Evolutionary conservation across 495 filamentous ascomycete species (phyloP).

Genomic region (Beverwykella pulmonaria): DNA sequence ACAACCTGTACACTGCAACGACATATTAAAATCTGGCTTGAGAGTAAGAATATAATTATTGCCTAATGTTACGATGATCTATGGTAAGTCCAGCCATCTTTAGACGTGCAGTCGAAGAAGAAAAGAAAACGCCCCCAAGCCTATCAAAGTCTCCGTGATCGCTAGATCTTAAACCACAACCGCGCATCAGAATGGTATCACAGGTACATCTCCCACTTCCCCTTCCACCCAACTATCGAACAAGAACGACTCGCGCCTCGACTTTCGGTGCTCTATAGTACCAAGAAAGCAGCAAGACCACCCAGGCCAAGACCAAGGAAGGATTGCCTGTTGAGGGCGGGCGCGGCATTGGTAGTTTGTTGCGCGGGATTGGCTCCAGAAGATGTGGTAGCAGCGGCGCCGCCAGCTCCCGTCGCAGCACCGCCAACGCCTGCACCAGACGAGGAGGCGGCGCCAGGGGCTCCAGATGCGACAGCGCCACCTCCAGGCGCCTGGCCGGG

Average conservation of each 20-base stretch:
- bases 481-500: conserved; percentile 27
- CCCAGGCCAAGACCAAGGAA: conserved; percentile 31
- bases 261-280: conserved; percentile 19
- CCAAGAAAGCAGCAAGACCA: conserved; percentile 37
- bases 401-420: background rate
- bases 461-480: conserved; percentile 8
- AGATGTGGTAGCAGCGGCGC: background rate
- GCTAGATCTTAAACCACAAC: conserved; percentile 1
- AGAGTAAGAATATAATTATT: conserved; percentile 14
- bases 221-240: background rate
- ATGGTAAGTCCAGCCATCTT: conserved; percentile 10
- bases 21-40: background rate
- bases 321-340: conserved; percentile 23
- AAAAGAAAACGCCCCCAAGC: conserved; percentile 27
- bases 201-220: background rate
- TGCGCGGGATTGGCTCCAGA: conserved; percentile 8
- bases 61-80: conserved; percentile 23
- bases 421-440: background rate
- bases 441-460: conserved; percentile 3
- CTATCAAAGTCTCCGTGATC: background rate
- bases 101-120: background rate
- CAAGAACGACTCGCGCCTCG: background rate
- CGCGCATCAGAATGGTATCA: conserved; percentile 32
- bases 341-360: conserved; percentile 26
- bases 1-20: too few relatives aligned